phyloP scores from a whole-genome alignment of 106 monocot genomes.

The Iris macrosiphon region DNA sequence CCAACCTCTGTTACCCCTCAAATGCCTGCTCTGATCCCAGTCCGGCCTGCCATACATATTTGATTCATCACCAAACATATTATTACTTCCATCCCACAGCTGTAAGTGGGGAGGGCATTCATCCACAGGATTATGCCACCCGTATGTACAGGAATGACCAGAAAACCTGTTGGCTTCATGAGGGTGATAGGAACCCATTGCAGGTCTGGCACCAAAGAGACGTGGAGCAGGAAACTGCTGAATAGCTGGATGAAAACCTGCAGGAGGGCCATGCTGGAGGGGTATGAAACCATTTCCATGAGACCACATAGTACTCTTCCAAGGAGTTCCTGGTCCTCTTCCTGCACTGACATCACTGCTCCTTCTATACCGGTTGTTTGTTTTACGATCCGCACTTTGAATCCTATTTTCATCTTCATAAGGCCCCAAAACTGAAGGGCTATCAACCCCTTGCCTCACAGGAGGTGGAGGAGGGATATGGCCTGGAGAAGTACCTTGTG shows the following conservation, averaged over 20 bases:
- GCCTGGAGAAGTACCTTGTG: slow-evolving; percentile 27
- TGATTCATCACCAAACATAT: slow-evolving; percentile 44
- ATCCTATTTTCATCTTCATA: slow-evolving; percentile 61
- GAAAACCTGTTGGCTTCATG: slow-evolving; percentile 66
- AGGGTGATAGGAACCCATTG: slow-evolving; percentile 65
- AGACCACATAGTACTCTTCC: slow-evolving; percentile 61
- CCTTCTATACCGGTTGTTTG: slow-evolving; percentile 32
- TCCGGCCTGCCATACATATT: slow-evolving; percentile 44
- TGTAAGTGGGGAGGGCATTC: slow-evolving; percentile 59
- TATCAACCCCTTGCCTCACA: slow-evolving; percentile 29
- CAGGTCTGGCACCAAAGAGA: slow-evolving; percentile 64
- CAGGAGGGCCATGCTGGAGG: slow-evolving; percentile 56
- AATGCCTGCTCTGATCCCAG: slow-evolving; percentile 64
- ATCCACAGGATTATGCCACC: slow-evolving; percentile 61
- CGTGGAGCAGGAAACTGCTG: slow-evolving; percentile 60
- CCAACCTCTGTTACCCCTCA: slow-evolving; percentile 34
- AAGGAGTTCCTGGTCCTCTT: slow-evolving; percentile 49
- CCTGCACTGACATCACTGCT: slow-evolving; percentile 23
- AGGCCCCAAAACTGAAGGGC: slow-evolving; percentile 22
- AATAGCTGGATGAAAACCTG: slow-evolving; percentile 62
- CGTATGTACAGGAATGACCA: slow-evolving; percentile 51
- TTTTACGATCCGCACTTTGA: slow-evolving; percentile 41
- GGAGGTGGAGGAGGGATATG: slow-evolving; percentile 32
- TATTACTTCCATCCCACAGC: slow-evolving; percentile 53
- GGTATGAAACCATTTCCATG: slow-evolving; percentile 79